Evolutionary conservation across 768 basidiomycete species (phyloP).

Genomic region (Cystobasidium ongulense): DNA sequence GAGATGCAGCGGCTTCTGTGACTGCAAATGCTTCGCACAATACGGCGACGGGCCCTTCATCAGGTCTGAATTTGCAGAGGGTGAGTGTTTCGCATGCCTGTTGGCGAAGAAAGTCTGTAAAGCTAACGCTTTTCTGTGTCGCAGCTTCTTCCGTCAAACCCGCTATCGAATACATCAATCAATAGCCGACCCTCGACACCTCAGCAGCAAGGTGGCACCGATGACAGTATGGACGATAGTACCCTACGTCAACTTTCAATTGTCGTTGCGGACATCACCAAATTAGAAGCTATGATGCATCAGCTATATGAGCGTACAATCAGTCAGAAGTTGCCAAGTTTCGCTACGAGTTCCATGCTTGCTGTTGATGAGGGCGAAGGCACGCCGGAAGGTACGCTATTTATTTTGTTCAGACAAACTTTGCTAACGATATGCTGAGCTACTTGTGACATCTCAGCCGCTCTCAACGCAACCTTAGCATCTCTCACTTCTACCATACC

Average conservation of each 20-base stretch:
- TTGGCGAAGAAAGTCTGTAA: constrained; percentile 3
- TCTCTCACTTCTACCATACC: constrained; percentile 53
- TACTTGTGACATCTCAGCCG: constrained; percentile 34
- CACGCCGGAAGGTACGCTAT: constrained; percentile 3
- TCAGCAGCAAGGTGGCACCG: constrained; percentile 39
- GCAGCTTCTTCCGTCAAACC: constrained; percentile 5
- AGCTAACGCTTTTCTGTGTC: background rate
- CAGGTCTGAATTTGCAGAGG: constrained; percentile 9
- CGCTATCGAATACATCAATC: background rate
- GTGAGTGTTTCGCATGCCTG: background rate
- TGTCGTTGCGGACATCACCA: constrained; percentile 61
- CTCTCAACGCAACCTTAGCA: constrained; percentile 53
- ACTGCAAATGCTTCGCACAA: constrained; percentile 5
- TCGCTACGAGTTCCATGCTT: constrained; percentile 13
- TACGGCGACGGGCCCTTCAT: background rate
- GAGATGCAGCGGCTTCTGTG: background rate
- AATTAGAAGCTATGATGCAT: constrained; percentile 52
- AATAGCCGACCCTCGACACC: constrained; percentile 5
- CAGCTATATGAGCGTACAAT: constrained; percentile 66
- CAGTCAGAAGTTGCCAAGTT: constrained; percentile 53
- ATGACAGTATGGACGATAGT: constrained; percentile 56
- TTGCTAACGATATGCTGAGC: background rate
- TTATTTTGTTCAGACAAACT: background rate
- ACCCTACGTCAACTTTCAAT: constrained; percentile 59
- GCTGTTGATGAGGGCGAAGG: background rate